phyloP scores from a whole-genome alignment of 176 grass and related monocot species.

The Hyparrhenia diplandra region DNA sequence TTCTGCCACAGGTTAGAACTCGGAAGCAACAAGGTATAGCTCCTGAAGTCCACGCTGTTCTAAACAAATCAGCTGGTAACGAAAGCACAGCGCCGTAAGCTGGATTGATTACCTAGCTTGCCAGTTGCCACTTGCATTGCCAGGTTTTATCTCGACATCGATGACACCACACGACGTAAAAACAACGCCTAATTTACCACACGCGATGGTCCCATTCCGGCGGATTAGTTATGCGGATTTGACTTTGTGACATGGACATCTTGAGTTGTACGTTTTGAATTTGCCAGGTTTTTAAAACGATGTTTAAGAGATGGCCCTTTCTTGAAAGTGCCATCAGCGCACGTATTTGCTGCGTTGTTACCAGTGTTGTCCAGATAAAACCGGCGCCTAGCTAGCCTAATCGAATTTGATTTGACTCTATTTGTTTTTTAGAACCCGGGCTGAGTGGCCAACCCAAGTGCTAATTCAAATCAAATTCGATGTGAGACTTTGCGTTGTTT shows the following conservation, averaged over 20 bases:
- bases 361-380: neutral
- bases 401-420: neutral
- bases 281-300: neutral
- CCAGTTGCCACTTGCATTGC: too few species aligned
- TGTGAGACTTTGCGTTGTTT: neutral
- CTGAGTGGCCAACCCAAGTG: neutral
- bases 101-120: neutral
- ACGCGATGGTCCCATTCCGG: neutral
- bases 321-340: neutral
- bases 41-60: neutral
- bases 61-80: neutral
- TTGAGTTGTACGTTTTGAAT: neutral
- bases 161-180: neutral
- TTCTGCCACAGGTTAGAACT: neutral
- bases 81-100: neutral
- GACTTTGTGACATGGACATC: slow-evolving; percentile 15
- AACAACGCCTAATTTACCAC: neutral
- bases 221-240: neutral
- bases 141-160: neutral
- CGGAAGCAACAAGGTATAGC: neutral
- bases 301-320: neutral
- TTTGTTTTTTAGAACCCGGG: neutral
- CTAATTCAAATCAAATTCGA: slow-evolving; percentile 9
- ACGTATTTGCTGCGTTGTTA: neutral
- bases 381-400: neutral